Evolutionary conservation across 257 asterid species (phyloP).

Genomic region (Nicotiana noctiflora): DNA sequence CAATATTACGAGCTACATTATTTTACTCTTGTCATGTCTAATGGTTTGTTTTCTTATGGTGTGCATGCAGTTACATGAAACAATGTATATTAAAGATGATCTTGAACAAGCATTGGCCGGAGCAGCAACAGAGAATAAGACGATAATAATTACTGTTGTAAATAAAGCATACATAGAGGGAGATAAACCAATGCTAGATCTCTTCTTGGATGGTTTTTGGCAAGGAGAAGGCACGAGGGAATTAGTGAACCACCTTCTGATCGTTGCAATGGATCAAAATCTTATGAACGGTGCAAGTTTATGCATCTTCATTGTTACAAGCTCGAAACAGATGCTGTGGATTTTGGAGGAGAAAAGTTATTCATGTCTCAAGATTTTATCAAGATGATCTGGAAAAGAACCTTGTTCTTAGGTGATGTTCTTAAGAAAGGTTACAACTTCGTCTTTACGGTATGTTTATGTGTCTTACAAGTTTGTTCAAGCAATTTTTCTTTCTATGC

Average conservation of each 20-base stretch:
- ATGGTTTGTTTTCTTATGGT: too few relatives aligned
- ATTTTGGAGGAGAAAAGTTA: conserved; percentile 28
- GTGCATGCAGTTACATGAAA: background rate
- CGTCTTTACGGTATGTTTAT: conserved; percentile 26
- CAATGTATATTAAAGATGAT: conserved; percentile 21
- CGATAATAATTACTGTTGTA: conserved; percentile 50
- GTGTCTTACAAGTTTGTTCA: background rate
- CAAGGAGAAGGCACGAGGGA: conserved; percentile 46
- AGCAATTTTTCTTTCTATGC: background rate
- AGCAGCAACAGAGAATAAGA: conserved; percentile 44
- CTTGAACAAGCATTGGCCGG: conserved; percentile 36
- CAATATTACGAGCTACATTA: too few relatives aligned
- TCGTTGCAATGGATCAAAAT: conserved; percentile 60
- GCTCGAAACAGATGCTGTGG: conserved; percentile 29
- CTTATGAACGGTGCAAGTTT: conserved; percentile 49
- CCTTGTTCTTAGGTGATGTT: conserved; percentile 27
- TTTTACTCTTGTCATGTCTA: too few relatives aligned
- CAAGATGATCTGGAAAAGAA: conserved; percentile 34
- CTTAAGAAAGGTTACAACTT: conserved; percentile 30
- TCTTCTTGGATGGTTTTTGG: conserved; percentile 82
- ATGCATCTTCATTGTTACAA: conserved; percentile 52
- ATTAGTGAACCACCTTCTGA: conserved; percentile 40
- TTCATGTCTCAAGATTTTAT: conserved; percentile 33
- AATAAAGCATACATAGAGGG: conserved; percentile 65
- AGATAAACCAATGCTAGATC: conserved; percentile 59